phyloP scores from a whole-genome alignment of 2,329 filamentous ascomycete genomes.

The Lasiodiplodia theobromae region DNA sequence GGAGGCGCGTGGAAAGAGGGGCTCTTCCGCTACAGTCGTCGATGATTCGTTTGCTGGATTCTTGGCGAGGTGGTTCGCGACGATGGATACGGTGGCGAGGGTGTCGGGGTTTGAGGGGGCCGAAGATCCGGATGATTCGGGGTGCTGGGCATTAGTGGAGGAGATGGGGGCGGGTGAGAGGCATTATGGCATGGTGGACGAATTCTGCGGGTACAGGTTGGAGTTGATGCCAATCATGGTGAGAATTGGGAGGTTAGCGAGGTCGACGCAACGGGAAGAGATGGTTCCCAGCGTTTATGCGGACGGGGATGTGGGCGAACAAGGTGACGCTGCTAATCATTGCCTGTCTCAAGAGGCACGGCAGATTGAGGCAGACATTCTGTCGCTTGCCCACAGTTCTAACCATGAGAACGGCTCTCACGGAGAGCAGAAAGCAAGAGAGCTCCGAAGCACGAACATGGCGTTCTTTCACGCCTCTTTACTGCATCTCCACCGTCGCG shows the following conservation, averaged over 20 bases:
- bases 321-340: neutral
- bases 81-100: neutral
- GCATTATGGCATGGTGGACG: neutral
- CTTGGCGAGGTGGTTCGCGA: conserved; percentile 3
- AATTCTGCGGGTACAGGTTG: conserved; percentile 1
- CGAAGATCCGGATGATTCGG: neutral
- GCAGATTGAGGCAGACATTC: neutral
- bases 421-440: neutral
- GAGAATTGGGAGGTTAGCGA: neutral
- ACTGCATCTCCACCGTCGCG: neutral
- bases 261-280: neutral
- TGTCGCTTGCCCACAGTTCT: neutral
- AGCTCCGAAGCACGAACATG: neutral
- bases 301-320: neutral
- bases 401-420: neutral
- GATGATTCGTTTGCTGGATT: neutral
- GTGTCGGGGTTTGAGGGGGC: neutral
- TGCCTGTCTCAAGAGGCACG: neutral
- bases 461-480: conserved; percentile 9
- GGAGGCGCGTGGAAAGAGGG: neutral
- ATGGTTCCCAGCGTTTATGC: neutral
- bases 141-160: no score
- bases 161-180: neutral
- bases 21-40: neutral
- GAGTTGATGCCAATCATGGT: neutral